These are phyloP conservation scores for Auxenochlorella protothecoides DNA, from an alignment of 139 green algal genomes.

Conservation along the genomic window DNA sequence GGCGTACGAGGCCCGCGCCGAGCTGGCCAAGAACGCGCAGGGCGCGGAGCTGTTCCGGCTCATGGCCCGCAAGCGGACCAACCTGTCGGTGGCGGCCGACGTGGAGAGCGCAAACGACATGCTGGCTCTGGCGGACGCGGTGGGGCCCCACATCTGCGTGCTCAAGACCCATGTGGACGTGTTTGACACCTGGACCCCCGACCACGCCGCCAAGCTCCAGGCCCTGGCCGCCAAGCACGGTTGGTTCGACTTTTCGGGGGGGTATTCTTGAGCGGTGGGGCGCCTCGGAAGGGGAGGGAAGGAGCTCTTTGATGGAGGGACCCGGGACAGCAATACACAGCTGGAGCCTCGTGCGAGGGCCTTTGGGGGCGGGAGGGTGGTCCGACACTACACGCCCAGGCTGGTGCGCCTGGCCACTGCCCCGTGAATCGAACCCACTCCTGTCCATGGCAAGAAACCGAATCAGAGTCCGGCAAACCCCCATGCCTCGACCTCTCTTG, in stretches of 20 bases:
- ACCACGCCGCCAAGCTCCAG: constrained; percentile 31
- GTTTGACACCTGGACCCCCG: constrained; percentile 55
- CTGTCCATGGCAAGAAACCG: too few species aligned
- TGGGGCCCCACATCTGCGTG: constrained; percentile 90
- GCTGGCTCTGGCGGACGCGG: constrained; percentile 78
- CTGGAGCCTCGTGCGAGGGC: too few species aligned
- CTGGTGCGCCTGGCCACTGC: too few species aligned
- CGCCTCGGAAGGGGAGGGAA: too few species aligned
- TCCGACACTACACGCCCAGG: too few species aligned
- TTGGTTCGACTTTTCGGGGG: constrained; percentile 9
- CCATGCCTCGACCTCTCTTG: too few species aligned
- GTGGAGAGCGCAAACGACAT: constrained; percentile 81
- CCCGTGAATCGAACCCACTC: too few species aligned
- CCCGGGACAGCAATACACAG: too few species aligned
- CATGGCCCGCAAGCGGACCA: constrained; percentile 91
- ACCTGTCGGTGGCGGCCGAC: constrained; percentile 94
- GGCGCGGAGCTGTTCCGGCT: constrained; percentile 68
- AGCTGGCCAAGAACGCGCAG: constrained; percentile 56
- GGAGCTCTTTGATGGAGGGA: too few species aligned
- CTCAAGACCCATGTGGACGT: constrained; percentile 99
- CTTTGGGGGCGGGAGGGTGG: too few species aligned
- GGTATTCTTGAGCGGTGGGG: too few species aligned
- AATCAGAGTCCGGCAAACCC: too few species aligned
- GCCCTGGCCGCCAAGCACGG: constrained; percentile 78
- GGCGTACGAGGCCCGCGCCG: constrained; percentile 67